A percentile compares a stretch with the other conserved stretches of the same genome.
Conservation (phyloP, 129 eudicot genomes). For the Gnaphalium uliginosum region DNA sequence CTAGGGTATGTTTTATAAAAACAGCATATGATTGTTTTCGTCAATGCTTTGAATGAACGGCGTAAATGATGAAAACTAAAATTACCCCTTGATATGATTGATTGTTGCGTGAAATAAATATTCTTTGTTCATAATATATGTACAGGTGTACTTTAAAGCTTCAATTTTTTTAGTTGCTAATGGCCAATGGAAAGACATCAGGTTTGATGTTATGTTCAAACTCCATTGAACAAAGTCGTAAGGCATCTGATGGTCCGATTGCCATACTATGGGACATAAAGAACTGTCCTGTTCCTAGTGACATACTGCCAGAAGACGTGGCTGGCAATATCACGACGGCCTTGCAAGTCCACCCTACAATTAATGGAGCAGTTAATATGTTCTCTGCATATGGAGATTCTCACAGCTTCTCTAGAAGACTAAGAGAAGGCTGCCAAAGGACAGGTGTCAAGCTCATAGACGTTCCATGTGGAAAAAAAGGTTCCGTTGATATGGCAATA, state of each 20-base stretch:
- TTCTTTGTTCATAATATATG: background rate
- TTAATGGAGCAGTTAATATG: conserved; percentile 72
- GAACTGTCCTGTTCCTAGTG: conserved; percentile 88
- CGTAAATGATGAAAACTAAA: no score
- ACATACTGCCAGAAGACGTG: conserved; percentile 82
- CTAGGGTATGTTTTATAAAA: no score
- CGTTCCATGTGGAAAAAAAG: conserved; percentile 97
- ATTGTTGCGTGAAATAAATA: background rate
- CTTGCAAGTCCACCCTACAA: conserved; percentile 70
- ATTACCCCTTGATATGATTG: no score
- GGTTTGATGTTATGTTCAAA: conserved; percentile 37
- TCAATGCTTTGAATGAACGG: no score
- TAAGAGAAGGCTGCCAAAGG: conserved; percentile 94
- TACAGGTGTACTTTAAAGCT: conserved; percentile 24
- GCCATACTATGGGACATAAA: conserved; percentile 96
- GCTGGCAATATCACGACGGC: conserved; percentile 89
- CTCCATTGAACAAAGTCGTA: conserved; percentile 38
- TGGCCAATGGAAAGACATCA: conserved; percentile 49
- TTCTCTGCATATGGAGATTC: conserved; percentile 95
- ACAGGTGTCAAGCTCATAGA: conserved; percentile 89
- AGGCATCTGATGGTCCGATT: conserved; percentile 58
- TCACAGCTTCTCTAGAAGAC: conserved; percentile 70
- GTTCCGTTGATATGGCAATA: conserved; percentile 95
- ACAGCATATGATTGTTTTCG: no score
- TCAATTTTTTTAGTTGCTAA: conserved; percentile 21